phyloP scores from a whole-genome alignment of 352 stramenopile species.

The Thraustochytrium striatum region DNA sequence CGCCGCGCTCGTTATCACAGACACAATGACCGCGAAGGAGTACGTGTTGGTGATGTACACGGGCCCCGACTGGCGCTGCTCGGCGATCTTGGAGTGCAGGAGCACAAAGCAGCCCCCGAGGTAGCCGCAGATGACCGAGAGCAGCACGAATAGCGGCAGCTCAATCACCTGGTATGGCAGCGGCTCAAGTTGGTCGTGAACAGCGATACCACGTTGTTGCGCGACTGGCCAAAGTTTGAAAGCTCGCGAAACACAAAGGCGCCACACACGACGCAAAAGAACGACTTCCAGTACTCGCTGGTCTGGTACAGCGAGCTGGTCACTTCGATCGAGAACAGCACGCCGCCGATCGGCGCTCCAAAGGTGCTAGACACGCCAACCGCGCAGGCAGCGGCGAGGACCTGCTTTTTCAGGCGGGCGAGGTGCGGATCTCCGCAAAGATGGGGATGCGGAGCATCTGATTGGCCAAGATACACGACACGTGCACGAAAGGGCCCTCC shows the following conservation, averaged over 20 bases:
- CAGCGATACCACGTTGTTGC: conserved; percentile 60
- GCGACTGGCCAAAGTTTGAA: conserved; percentile 56
- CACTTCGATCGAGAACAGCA: conserved; percentile 90
- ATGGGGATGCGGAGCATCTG: conserved; percentile 70
- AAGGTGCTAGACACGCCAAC: conserved; percentile 86
- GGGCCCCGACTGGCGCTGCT: conserved; percentile 53
- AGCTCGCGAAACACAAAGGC: conserved; percentile 74
- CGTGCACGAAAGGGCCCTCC: conserved; percentile 97
- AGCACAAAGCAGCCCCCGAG: conserved; percentile 71
- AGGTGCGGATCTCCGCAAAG: conserved; percentile 66
- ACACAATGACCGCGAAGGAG: conserved; percentile 65
- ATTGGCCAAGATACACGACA: conserved; percentile 84
- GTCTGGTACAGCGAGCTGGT: conserved; percentile 79
- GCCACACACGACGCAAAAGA: conserved; percentile 77
- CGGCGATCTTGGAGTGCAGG: conserved; percentile 57
- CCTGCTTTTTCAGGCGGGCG: conserved; percentile 70
- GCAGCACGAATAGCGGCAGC: conserved; percentile 67
- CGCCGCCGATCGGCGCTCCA: conserved; percentile 83
- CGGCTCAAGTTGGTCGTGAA: conserved; percentile 68
- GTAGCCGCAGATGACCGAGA: conserved; percentile 73
- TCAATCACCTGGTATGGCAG: conserved; percentile 71
- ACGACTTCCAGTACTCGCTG: conserved; percentile 78
- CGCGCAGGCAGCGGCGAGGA: conserved; percentile 81
- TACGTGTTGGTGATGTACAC: conserved; percentile 59
- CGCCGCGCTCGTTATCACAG: conserved; percentile 65